Evolutionary conservation across 1,284 basidiomycete genomes (phyloP), one percentile per base, ranked within the genome.

Genomic region (Ganoderma sp.): DNA sequence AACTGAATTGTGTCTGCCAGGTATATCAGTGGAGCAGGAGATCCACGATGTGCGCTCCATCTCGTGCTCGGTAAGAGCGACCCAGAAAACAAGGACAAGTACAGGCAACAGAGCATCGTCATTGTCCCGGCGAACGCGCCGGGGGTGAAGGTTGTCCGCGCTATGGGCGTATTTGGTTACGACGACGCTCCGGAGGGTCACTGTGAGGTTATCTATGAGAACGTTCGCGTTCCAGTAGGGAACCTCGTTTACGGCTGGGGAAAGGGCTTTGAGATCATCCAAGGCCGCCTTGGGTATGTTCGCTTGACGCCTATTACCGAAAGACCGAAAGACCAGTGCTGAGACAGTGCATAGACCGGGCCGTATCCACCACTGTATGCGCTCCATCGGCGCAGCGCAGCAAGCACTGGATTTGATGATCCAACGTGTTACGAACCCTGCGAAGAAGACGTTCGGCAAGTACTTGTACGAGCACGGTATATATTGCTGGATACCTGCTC

Each of bases 341-440:
- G 28, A 61, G 25, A 52, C 43, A 12, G 43, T 28, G 22, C 54
- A n/a, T 73, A 93, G 93, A 59, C 97, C 97, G 67, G 97, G 97
- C 32, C 91, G 98, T 67, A 94, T 99, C 75, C 97, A 99, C 79
- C 97, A 99, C 80, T 98, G 96, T 84, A 99, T 99, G 97, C 90
- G 97, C 59, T 94, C 95, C 25, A 94, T 99, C 70, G 97, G 97
- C 54, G 87, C 88, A 32, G 98, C 97, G 1, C 90, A 92, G 70
- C 85, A 88, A 34, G 93, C 97, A 1, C 84, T 99, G 67, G 95
- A 98, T 76, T 83, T 94, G 61, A 90, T 99, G 88, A 86, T 99
- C 60, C 87, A 91, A 72, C 90, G 97, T n/a, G 95, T 96, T 37
- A 97, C 96, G 37, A 95, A 99, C 79, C 91, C 95, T 9, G 82